Evolutionary conservation across 2,329 filamentous ascomycete genomes (phyloP), one percentile per base, ranked within the genome.

Genomic region (Curvularia lunata): DNA sequence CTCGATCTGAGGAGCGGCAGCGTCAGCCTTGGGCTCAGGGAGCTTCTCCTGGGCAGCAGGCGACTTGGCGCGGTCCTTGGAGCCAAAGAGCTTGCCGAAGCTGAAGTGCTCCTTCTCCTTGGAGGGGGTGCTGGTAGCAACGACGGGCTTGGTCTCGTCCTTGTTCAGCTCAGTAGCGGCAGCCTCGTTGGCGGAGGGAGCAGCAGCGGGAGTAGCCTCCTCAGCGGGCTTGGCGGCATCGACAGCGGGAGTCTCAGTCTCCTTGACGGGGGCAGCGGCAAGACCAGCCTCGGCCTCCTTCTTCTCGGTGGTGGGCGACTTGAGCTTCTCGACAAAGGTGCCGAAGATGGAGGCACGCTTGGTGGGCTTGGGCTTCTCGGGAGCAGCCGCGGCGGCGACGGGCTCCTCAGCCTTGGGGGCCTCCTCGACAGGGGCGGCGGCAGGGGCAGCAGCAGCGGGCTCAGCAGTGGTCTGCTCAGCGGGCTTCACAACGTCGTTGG

Each of bases 341-440:
- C 86, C 87, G 79, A 96, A 96, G 72, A 93, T 88, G 66, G 91
- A 95, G 79, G 88, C 87, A 78, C 92, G 91, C 90, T 96, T 96
- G 79, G 86, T 84, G 47, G 78, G 77, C 87, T 91, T 92, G 67
- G 83, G 76, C 68, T 77, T 77, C 61, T 74, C 69, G 47, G 76
- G 71, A 42, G 77, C 79, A 63, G 72, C 69, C 63, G 72, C 69
- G 63, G 71, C 69, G 63, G 72, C 67, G 21, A 61, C 53, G 30
- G 70, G 71, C 48, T 81, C 79, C 56, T 79, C 71, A 28, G 81
- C 78, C 81, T 82, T 78, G 81, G 84, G 85, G 69, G 78, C 27
- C 58, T 70, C 70, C 56, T 75, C 73, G 27, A 60, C 46, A n/a
- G 62, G 54, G 21, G 56, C 55, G 48, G 56, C 59, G 13, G 56